Conservation (phyloP, 2,329 filamentous ascomycete genomes). For the Escovopsis weberi region DNA sequence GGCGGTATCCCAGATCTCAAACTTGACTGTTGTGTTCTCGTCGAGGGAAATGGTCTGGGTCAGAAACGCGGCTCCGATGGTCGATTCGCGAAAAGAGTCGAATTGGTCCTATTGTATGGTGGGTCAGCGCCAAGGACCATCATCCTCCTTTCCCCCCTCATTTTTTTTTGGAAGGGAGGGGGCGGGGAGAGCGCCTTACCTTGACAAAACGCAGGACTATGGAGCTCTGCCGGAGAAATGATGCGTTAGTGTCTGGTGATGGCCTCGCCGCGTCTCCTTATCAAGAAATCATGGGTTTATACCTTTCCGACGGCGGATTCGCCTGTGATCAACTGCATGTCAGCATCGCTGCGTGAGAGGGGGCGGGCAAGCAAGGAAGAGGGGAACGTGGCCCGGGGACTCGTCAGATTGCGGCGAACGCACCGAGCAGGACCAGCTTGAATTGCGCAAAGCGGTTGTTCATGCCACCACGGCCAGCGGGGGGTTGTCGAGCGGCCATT, state of each 20-base stretch:
- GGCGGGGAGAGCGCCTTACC: constrained; percentile 33
- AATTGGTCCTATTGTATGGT: constrained; percentile 69
- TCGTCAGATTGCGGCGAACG: constrained; percentile 14
- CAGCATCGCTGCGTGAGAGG: constrained; percentile 1
- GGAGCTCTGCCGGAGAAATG: constrained; percentile 53
- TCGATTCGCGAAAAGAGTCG: constrained; percentile 91
- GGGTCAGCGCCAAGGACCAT: constrained; percentile 5
- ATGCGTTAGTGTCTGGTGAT: constrained; percentile 1
- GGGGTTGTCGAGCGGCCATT: constrained; percentile 75
- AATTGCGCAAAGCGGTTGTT: constrained; percentile 94
- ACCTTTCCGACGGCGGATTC: constrained; percentile 99
- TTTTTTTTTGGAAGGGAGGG: not conserved
- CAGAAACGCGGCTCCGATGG: constrained; percentile 94
- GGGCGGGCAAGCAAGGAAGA: not conserved
- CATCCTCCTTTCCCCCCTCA: not conserved
- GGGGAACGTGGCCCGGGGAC: too few species aligned
- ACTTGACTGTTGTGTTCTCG: constrained; percentile 97
- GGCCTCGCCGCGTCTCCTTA: not conserved
- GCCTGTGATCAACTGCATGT: constrained; percentile 37
- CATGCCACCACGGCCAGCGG: constrained; percentile 45
- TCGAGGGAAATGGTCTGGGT: constrained; percentile 98
- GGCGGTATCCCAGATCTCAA: constrained; percentile 98
- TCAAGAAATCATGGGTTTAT: constrained; percentile 8
- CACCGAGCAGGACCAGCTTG: constrained; percentile 94
- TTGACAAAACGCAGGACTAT: constrained; percentile 97